These are phyloP conservation scores for Vitis labrusca DNA, from an alignment of 164 flowering plant species.

Conservation along the genomic window DNA sequence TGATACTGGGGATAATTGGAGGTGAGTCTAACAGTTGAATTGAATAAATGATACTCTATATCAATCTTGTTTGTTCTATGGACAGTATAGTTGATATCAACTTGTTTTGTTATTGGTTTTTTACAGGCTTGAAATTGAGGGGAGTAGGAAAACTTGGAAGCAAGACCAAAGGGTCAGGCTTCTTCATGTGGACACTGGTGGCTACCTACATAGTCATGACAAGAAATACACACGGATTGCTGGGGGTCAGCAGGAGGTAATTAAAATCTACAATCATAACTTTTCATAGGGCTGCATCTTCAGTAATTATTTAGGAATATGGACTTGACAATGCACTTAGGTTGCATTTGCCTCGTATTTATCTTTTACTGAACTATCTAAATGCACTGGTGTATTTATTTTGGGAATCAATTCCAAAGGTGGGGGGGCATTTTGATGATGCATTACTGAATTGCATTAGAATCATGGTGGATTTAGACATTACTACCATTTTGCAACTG, in stretches of 20 bases:
- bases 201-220: slow-evolving; percentile 92
- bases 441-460: no score
- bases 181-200: slow-evolving; percentile 85
- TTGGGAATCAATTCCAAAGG: no score
- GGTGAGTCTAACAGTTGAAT: slow-evolving; percentile 39
- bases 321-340: no score
- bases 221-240: slow-evolving; percentile 90
- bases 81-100: background rate
- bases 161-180: slow-evolving; percentile 94
- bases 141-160: slow-evolving; percentile 87
- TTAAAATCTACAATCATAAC: no score
- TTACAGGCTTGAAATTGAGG: slow-evolving; percentile 79
- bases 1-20: slow-evolving; percentile 96
- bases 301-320: no score
- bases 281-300: no score
- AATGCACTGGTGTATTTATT: no score
- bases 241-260: slow-evolving; percentile 98
- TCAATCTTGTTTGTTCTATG: background rate
- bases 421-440: no score
- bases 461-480: no score
- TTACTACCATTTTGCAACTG: no score
- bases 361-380: no score
- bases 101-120: background rate
- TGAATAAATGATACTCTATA: background rate
- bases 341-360: no score